A percentile compares a stretch with the other conserved stretches of the same genome.
These are phyloP conservation scores for Colletotrichum agaves DNA, from an alignment of 2,329 filamentous ascomycete species.

Conservation along the genomic window DNA sequence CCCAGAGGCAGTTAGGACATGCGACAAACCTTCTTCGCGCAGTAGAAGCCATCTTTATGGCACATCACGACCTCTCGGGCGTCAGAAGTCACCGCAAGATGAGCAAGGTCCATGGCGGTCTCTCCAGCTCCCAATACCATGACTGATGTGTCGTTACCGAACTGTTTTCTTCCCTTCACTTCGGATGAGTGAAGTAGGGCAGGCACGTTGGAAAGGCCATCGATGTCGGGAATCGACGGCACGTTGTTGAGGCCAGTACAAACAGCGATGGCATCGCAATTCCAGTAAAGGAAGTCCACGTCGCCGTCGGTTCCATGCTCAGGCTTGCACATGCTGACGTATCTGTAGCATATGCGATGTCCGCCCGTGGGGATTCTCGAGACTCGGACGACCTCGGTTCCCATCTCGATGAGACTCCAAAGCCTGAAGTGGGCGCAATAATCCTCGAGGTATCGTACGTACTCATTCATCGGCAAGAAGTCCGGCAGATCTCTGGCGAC, in stretches of 20 bases:
- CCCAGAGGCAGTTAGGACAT: too few relatives aligned
- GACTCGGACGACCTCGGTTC: constrained; percentile 46
- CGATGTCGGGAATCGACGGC: constrained; percentile 51
- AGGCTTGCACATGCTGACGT: constrained; percentile 17
- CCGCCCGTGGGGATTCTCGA: constrained; percentile 30
- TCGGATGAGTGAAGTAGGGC: constrained; percentile 55
- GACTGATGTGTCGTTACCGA: constrained; percentile 52
- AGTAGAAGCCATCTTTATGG: constrained; percentile 58
- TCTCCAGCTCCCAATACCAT: constrained; percentile 58
- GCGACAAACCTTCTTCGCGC: constrained; percentile 54
- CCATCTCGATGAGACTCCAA: constrained; percentile 49
- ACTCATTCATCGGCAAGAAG: constrained; percentile 54
- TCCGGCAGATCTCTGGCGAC: constrained; percentile 54
- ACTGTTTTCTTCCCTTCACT: constrained; percentile 54
- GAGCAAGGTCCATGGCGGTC: constrained; percentile 57
- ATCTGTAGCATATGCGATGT: constrained; percentile 6
- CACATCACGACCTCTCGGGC: constrained; percentile 56
- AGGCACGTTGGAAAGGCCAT: constrained; percentile 51
- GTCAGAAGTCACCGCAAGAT: constrained; percentile 55
- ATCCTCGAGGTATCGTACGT: constrained; percentile 54
- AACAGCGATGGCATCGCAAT: constrained; percentile 58
- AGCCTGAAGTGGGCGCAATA: constrained; percentile 54
- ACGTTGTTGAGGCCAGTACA: constrained; percentile 58
- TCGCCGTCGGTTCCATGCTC: neutral
- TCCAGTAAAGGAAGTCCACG: constrained; percentile 39